Percentiles rank a stretch among this genome's conserved stretches.
phyloP scores from a whole-genome alignment of 768 basidiomycete species.

The Boletus huronensis region DNA sequence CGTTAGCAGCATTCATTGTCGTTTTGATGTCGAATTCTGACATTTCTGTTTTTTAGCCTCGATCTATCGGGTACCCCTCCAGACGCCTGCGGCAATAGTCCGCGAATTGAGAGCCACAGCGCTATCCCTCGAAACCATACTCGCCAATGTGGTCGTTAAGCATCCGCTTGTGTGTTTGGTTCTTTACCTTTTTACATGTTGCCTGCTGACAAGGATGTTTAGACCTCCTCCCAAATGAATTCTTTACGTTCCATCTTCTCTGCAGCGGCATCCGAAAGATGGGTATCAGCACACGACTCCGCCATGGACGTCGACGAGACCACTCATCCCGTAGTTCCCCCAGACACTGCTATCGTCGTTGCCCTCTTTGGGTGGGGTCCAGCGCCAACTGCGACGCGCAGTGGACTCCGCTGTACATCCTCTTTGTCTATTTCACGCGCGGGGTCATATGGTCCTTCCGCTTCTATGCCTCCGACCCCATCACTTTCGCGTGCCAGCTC shows the following conservation, averaged over 20 bases:
- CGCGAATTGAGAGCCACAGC: constrained; percentile 59
- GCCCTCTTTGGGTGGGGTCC: constrained; percentile 51
- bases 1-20: constrained; percentile 40
- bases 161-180: constrained; percentile 64
- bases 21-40: not conserved
- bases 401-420: constrained; percentile 9
- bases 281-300: constrained; percentile 27
- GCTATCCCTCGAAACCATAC: constrained; percentile 44
- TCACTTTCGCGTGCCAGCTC: constrained; percentile 33
- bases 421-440: constrained; percentile 25
- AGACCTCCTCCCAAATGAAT: constrained; percentile 59
- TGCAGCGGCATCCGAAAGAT: constrained; percentile 24
- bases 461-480: constrained; percentile 31
- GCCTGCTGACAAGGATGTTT: constrained; percentile 9
- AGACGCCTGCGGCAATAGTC: constrained; percentile 60
- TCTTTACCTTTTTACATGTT: not conserved
- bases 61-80: constrained; percentile 72
- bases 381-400: constrained; percentile 26
- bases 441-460: constrained; percentile 28
- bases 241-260: constrained; percentile 48
- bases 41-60: constrained; percentile 39
- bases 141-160: constrained; percentile 55
- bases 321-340: constrained; percentile 23
- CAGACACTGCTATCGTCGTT: constrained; percentile 38
- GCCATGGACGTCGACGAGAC: constrained; percentile 10